Conservation (phyloP, 2,329 filamentous ascomycete genomes). For the Beauveria sp. region DNA sequence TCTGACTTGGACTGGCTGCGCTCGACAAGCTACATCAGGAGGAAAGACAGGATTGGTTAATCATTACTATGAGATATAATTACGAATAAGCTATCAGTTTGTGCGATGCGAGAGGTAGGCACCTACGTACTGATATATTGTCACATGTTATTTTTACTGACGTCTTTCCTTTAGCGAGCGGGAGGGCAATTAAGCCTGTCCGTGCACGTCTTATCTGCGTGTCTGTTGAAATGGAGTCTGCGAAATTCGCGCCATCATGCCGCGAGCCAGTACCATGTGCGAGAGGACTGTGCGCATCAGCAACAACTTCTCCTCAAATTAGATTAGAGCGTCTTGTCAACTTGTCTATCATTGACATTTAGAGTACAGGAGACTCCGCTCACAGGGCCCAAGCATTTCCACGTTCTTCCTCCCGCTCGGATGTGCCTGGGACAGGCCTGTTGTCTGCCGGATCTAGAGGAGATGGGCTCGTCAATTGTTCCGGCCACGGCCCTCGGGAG, state of each 20-base stretch:
- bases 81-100: too few species aligned
- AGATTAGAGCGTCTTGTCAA: not conserved
- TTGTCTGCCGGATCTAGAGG: not conserved
- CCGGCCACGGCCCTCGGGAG: not conserved
- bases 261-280: not conserved
- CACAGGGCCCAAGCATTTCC: not conserved
- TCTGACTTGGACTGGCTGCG: not conserved
- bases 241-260: not conserved
- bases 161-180: not conserved
- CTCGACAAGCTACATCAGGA: not conserved
- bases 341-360: not conserved
- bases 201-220: not conserved
- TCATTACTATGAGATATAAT: too few species aligned
- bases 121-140: too few species aligned
- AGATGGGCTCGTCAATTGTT: not conserved
- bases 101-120: too few species aligned
- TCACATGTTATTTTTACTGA: not conserved
- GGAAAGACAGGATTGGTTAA: not conserved
- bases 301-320: not conserved
- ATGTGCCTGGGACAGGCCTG: not conserved
- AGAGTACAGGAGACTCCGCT: not conserved
- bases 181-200: not conserved
- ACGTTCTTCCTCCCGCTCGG: not conserved
- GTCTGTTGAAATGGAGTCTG: not conserved
- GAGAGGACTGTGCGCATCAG: constrained; percentile 4